Evolutionary conservation across 2,329 filamentous ascomycete genomes (phyloP).

Genomic region (Immersiporthe knoxdaviesiana): DNA sequence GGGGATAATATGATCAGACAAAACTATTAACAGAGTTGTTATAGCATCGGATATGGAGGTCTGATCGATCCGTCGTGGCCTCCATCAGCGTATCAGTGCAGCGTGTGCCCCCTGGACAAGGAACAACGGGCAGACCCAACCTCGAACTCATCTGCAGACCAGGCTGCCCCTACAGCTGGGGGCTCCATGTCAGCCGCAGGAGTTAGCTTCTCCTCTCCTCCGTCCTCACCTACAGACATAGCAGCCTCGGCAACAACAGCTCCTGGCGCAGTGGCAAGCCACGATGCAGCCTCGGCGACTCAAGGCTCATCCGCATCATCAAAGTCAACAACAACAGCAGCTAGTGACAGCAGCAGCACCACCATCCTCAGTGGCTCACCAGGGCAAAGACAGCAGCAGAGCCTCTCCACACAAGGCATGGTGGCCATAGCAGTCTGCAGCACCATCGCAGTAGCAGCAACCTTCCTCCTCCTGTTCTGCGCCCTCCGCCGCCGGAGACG

Average conservation of each 20-base stretch:
- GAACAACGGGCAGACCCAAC: background rate
- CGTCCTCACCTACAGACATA: background rate
- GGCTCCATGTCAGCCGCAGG: background rate
- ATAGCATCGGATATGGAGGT: slow-evolving; percentile 37
- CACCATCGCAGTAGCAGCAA: slow-evolving; percentile 42
- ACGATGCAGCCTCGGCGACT: background rate
- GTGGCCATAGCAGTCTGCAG: slow-evolving; percentile 50
- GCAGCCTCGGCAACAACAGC: background rate
- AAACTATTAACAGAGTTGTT: slow-evolving; percentile 7
- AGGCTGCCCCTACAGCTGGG: background rate
- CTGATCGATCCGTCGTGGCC: slow-evolving; percentile 44
- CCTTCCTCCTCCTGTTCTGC: slow-evolving; percentile 44
- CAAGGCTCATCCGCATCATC: background rate
- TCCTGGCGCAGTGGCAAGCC: too few species aligned
- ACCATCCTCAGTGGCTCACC: background rate
- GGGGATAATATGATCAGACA: background rate
- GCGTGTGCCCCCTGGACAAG: slow-evolving; percentile 25
- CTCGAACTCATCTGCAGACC: slow-evolving; percentile 2
- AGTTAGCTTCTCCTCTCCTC: background rate
- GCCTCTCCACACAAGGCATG: slow-evolving; percentile 46
- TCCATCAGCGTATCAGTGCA: slow-evolving; percentile 37
- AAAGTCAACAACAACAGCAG: background rate
- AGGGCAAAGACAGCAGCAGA: slow-evolving; percentile 20
- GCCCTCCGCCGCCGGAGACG: slow-evolving; percentile 42
- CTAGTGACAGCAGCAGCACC: background rate